A percentile compares a stretch with the other conserved stretches of the same genome.
phyloP scores from a whole-genome alignment of 176 grass and related monocot species.

The Musa itinerans region DNA sequence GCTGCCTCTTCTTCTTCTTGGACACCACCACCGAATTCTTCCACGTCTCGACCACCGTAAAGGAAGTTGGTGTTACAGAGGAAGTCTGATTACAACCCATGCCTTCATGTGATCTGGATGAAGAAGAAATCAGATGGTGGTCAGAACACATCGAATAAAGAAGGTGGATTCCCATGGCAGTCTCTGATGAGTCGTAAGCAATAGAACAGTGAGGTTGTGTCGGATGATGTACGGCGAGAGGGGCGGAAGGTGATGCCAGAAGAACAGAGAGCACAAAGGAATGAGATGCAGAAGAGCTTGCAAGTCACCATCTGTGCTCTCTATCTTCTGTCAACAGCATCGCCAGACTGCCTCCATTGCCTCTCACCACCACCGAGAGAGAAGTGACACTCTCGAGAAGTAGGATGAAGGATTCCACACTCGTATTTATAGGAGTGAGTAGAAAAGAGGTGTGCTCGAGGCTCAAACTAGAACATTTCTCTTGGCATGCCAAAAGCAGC shows the following conservation, averaged over 20 bases:
- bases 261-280: constrained; percentile 41
- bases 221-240: too few relatives aligned
- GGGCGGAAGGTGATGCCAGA: not conserved
- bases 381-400: not conserved
- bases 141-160: too few relatives aligned
- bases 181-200: too few relatives aligned
- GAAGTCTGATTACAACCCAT: not conserved
- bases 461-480: too few relatives aligned
- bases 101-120: too few relatives aligned
- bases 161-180: too few relatives aligned
- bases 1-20: constrained; percentile 51
- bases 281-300: constrained; percentile 13
- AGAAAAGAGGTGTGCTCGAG: too few relatives aligned
- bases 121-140: too few relatives aligned
- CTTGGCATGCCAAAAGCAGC: too few relatives aligned
- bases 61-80: not conserved
- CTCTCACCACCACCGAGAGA: not conserved
- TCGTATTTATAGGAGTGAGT: too few relatives aligned
- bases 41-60: not conserved
- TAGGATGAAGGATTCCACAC: too few relatives aligned
- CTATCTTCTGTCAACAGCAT: constrained; percentile 43
- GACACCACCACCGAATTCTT: constrained; percentile 35
- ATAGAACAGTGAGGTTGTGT: too few relatives aligned
- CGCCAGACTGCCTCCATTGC: not conserved
- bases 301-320: constrained; percentile 38